Evolutionary conservation across 2,329 filamentous ascomycete genomes (phyloP), one percentile per base, ranked within the genome.

Genomic region (Podosphaera leucotricha): DNA sequence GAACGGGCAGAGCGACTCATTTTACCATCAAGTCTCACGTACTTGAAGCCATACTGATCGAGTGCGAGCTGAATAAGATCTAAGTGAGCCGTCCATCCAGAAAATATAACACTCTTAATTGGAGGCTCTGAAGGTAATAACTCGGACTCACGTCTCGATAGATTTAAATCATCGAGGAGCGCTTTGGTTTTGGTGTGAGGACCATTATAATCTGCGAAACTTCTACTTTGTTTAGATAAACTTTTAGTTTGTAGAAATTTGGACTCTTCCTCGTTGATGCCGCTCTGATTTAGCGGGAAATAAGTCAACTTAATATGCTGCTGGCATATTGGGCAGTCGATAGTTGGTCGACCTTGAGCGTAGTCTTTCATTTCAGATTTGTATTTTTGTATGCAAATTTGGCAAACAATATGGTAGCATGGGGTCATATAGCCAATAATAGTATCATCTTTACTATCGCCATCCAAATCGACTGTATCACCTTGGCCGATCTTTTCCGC

Each of bases 61-160:
- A 95, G 68, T 0, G 86, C 87, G 42, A 83, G 68, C 56, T 90
- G 76, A 52, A 98, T 92, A 18, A 98, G 71, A 58, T 95, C 86
- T 15, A 98, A 72, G 57, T 95, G 86, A 0, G 80, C 78, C 0
- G 90, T 95, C 86, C 90, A 95, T n/a, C 77, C 78, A 0, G 85
- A 93, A 61, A 95, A 95, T 6, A 98, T 76, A 13, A 98, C 85
- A 21, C 83, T 90, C 59, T 93, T 95, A 61, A 83, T 80, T 0
- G 86, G 86, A 0, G 74, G 71, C 10, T 71, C 62, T 0, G 46
- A 18, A 2, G 75, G 72, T 8, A 72, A 65, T 0, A 62, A 63
- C 33, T 70, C 67, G 47, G 75, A 82, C 56, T 77, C 72, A 0
- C 66, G 65, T 46, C 75, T 72, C 43, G 75, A 73, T 43, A 67